These are phyloP conservation scores for Aspergillus latus DNA, from an alignment of 2,329 filamentous ascomycete genomes.

Conservation along the genomic window DNA sequence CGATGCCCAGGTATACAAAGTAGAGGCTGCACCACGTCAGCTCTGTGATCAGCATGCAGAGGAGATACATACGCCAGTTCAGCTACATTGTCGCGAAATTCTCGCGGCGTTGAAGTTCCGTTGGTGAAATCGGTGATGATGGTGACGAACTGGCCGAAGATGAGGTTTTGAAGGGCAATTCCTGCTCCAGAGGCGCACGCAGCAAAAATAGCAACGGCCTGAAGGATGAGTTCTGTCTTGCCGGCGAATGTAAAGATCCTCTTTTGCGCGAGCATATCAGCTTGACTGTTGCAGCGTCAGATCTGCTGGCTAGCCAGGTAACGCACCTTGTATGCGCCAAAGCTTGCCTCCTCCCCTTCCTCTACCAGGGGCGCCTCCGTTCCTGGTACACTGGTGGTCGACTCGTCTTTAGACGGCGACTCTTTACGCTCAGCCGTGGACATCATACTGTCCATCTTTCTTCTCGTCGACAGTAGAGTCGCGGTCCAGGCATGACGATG, in stretches of 20 bases:
- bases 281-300: not conserved
- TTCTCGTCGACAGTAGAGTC: no score
- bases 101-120: not conserved
- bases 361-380: no score
- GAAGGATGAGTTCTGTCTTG: slow-evolving; percentile 1
- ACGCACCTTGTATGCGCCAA: slow-evolving; percentile 6
- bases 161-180: slow-evolving; percentile 11
- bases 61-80: slow-evolving; percentile 9
- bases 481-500: no score
- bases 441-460: no score
- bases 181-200: slow-evolving; percentile 11
- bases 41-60: slow-evolving; percentile 16
- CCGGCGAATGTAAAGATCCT: slow-evolving; percentile 10
- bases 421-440: not conserved
- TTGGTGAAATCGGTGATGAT: slow-evolving; percentile 7
- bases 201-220: not conserved
- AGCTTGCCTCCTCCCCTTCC: not conserved
- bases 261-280: not conserved
- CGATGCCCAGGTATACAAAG: slow-evolving; percentile 81
- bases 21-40: slow-evolving; percentile 56
- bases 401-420: no score
- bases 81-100: slow-evolving; percentile 1
- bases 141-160: slow-evolving; percentile 12
- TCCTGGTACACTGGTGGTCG: no score
- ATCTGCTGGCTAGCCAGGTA: not conserved